These are phyloP conservation scores for Exophiala xenobiotica DNA, from an alignment of 2,329 filamentous ascomycete species.

Conservation along the genomic window DNA sequence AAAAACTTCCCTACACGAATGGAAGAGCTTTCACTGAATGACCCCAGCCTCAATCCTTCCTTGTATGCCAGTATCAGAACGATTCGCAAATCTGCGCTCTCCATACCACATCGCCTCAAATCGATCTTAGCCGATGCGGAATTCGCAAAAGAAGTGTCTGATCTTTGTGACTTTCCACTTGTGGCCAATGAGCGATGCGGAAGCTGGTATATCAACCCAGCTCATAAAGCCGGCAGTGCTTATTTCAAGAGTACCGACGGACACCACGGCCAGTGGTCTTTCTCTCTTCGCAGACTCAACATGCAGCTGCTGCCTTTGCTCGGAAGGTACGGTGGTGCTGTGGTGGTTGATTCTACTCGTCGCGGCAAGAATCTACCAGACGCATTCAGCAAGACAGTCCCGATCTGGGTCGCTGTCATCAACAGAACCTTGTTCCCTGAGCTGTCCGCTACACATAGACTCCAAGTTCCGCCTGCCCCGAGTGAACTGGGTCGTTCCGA, in stretches of 20 bases:
- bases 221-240: constrained; percentile 66
- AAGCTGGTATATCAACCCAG: constrained; percentile 82
- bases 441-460: constrained; percentile 45
- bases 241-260: constrained; percentile 99
- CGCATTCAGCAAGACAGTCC: constrained; percentile 87
- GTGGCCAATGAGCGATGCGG: constrained; percentile 94
- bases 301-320: constrained; percentile 73
- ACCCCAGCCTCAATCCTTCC: constrained; percentile 15
- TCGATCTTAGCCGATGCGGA: constrained; percentile 75
- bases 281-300: constrained; percentile 82
- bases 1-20: constrained; percentile 24
- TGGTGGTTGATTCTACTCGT: constrained; percentile 90
- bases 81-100: constrained; percentile 73
- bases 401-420: constrained; percentile 87
- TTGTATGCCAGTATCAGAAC: constrained; percentile 54
- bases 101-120: constrained; percentile 74
- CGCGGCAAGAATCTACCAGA: constrained; percentile 94
- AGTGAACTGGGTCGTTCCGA: constrained; percentile 53
- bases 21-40: constrained; percentile 21
- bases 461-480: constrained; percentile 61
- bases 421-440: constrained; percentile 75
- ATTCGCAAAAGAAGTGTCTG: constrained; percentile 66
- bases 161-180: constrained; percentile 60
- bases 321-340: constrained; percentile 55
- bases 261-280: constrained; percentile 85